Percentiles rank a stretch among this genome's conserved stretches.
Evolutionary conservation across 495 filamentous ascomycete species (phyloP).

Genomic region (Xanthoparmelia taractica): DNA sequence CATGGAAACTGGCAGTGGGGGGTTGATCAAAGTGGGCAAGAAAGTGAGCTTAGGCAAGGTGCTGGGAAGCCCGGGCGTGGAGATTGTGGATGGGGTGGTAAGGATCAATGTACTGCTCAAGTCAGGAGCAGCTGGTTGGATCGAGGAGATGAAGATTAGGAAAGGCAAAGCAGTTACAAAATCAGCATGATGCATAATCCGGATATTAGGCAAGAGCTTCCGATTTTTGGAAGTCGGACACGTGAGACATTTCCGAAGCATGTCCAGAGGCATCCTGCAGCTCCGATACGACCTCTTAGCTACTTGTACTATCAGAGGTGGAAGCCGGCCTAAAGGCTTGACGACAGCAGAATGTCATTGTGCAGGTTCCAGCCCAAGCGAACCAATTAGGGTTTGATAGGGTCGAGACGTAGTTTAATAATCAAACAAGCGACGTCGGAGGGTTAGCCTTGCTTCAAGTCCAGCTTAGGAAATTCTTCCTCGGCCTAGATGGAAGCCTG

Average conservation of each 20-base stretch:
- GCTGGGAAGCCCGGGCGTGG: slow-evolving; percentile 67
- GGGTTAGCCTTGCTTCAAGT: background rate
- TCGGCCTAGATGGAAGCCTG: background rate
- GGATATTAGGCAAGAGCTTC: background rate
- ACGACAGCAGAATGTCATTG: background rate
- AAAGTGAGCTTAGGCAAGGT: slow-evolving; percentile 66
- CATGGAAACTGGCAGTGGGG: slow-evolving; percentile 71
- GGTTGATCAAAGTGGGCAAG: slow-evolving; percentile 83
- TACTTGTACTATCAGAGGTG: background rate
- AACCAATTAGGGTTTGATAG: background rate
- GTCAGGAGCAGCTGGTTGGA: slow-evolving; percentile 58
- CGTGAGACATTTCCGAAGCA: background rate
- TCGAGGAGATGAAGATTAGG: slow-evolving; percentile 71
- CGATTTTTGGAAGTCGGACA: background rate
- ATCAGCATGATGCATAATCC: background rate
- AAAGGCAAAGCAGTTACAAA: slow-evolving; percentile 41
- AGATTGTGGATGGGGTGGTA: slow-evolving; percentile 80
- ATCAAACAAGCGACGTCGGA: background rate
- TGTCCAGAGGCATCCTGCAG: background rate
- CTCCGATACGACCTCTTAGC: background rate
- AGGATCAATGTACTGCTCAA: slow-evolving; percentile 72
- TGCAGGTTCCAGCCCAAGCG: background rate
- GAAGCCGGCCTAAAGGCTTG: background rate
- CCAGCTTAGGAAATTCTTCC: background rate
- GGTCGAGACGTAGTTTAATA: background rate